Evolutionary conservation across 2,329 filamentous ascomycete species (phyloP).

Genomic region (Colletotrichum australisinense): DNA sequence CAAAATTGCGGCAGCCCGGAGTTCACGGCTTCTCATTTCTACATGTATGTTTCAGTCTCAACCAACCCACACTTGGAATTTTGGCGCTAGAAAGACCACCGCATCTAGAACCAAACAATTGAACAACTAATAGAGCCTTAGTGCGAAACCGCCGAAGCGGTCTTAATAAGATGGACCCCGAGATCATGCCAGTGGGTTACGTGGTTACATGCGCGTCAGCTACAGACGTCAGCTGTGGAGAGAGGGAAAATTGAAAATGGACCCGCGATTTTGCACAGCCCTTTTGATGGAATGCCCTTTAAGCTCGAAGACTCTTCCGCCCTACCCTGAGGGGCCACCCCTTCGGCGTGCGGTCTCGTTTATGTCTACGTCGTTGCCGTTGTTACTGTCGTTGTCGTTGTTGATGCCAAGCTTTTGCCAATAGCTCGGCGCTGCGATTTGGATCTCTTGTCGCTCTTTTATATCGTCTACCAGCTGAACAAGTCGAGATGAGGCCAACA

Average conservation of each 20-base stretch:
- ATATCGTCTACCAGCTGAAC: background rate
- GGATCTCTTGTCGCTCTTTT: background rate
- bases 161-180: background rate
- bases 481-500: slow-evolving; percentile 16
- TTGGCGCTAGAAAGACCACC: background rate
- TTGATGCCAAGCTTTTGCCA: slow-evolving; percentile 12
- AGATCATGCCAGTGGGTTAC: slow-evolving; percentile 17
- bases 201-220: slow-evolving; percentile 10
- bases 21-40: background rate
- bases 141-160: background rate
- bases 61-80: background rate
- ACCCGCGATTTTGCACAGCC: slow-evolving; percentile 25
- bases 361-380: background rate
- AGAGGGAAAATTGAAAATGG: slow-evolving; percentile 31
- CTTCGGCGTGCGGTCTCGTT: background rate
- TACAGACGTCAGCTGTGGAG: slow-evolving; percentile 33
- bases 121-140: background rate
- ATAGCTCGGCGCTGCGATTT: slow-evolving; percentile 1
- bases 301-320: slow-evolving; percentile 6
- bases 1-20: background rate
- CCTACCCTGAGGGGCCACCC: background rate
- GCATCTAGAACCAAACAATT: background rate
- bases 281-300: background rate
- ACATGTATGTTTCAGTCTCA: background rate
- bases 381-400: background rate